Percentiles rank a stretch among this genome's conserved stretches.
Evolutionary conservation across 1,284 basidiomycete species (phyloP).

Genomic region (Austroboletus niveus): DNA sequence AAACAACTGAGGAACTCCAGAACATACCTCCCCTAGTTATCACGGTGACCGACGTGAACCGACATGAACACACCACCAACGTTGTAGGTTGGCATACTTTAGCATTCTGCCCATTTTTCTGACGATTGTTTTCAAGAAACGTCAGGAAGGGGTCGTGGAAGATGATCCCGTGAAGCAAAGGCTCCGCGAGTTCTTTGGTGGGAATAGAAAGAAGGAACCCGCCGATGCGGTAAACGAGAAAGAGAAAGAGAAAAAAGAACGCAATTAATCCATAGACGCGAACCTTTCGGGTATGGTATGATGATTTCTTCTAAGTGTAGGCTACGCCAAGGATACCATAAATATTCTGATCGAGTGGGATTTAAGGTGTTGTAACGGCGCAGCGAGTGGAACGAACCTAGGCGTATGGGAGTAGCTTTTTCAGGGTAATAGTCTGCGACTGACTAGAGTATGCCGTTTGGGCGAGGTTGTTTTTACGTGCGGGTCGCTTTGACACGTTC

Average conservation of each 20-base stretch:
- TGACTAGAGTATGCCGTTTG: conserved; percentile 63
- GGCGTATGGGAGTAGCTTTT: conserved; percentile 68
- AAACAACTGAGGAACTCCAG: conserved; percentile 21
- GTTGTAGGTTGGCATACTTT: conserved; percentile 45
- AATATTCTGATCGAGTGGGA: conserved; percentile 7
- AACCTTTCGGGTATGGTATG: background rate
- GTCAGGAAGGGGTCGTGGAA: conserved; percentile 77
- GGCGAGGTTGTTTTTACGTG: conserved; percentile 62
- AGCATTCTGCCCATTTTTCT: background rate
- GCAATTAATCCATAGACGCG: conserved; percentile 5
- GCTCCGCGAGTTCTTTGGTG: conserved; percentile 77
- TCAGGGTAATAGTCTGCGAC: conserved; percentile 62
- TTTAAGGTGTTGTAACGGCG: too few species aligned
- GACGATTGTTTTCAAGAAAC: conserved; percentile 43
- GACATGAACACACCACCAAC: conserved; percentile 51
- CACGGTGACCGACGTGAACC: conserved; percentile 52
- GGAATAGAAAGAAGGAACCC: conserved; percentile 34
- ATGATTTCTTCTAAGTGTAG: conserved; percentile 2
- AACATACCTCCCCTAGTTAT: conserved; percentile 39
- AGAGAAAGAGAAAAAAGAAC: conserved; percentile 1
- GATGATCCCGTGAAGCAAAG: conserved; percentile 76
- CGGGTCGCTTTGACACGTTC: conserved; percentile 65
- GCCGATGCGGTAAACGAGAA: conserved; percentile 25
- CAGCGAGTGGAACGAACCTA: conserved; percentile 24
- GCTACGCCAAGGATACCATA: conserved; percentile 8